Evolutionary conservation across 2,329 filamentous ascomycete species (phyloP).

Genomic region (Chrysoporthe austroafricana): DNA sequence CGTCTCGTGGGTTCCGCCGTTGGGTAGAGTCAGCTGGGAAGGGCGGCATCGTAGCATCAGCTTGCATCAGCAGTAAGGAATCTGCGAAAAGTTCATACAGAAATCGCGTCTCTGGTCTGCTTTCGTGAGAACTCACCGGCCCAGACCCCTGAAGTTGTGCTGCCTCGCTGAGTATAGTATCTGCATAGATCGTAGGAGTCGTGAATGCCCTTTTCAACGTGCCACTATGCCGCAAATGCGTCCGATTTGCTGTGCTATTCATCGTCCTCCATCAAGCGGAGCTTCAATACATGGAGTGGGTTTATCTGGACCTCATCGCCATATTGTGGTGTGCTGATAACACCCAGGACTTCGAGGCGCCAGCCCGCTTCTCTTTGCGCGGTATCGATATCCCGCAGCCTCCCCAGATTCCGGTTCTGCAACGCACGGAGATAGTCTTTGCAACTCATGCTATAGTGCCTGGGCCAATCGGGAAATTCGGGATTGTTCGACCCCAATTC

Average conservation of each 20-base stretch:
- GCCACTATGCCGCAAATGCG: not conserved
- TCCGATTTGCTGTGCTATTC: not conserved
- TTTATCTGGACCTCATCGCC: not conserved
- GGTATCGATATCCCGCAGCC: not conserved
- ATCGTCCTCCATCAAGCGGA: not conserved
- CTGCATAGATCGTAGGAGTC: no score
- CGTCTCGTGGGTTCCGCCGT: no score
- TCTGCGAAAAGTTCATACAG: no score
- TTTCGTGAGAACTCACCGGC: no score
- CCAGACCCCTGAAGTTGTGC: no score
- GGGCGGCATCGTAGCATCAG: no score
- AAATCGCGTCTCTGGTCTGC: no score
- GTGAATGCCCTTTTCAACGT: no score
- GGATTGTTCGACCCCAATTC: not conserved
- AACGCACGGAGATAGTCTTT: not conserved
- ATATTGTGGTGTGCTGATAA: not conserved
- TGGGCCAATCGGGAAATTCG: not conserved
- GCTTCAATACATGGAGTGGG: not conserved
- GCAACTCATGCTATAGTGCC: not conserved
- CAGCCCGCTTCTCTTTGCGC: not conserved
- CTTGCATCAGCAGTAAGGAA: no score
- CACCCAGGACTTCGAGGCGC: not conserved
- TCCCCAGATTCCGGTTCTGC: not conserved
- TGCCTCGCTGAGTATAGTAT: no score
- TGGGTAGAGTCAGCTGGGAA: no score